These are phyloP conservation scores for Vigna trinervia DNA, from an alignment of 306 rosid genomes.

Conservation along the genomic window DNA sequence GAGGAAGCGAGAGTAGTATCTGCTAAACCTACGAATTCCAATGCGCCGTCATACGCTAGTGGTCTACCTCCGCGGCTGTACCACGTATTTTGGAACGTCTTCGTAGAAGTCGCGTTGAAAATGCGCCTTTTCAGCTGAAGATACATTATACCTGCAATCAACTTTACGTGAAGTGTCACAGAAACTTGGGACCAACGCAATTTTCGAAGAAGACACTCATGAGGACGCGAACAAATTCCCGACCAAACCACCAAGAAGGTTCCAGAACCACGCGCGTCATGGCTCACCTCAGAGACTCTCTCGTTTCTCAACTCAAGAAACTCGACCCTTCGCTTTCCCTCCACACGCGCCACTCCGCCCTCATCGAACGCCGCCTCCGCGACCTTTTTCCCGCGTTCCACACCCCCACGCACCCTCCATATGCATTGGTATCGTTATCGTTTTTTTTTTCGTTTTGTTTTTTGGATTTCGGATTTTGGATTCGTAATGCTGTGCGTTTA, in stretches of 20 bases:
- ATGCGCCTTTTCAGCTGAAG: too few relatives aligned
- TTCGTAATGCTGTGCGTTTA: not conserved
- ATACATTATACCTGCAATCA: too few relatives aligned
- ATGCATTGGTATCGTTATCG: constrained; percentile 37
- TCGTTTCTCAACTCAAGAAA: constrained; percentile 25
- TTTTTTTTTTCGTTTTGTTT: not conserved
- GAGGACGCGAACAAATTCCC: not conserved
- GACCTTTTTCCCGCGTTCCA: constrained; percentile 28
- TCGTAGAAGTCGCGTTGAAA: too few relatives aligned
- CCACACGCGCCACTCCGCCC: not conserved
- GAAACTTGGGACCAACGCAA: not conserved
- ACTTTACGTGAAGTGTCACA: too few relatives aligned
- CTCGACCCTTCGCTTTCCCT: constrained; percentile 12
- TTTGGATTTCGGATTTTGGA: not conserved
- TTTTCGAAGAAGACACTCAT: not conserved
- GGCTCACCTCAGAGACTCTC: not conserved
- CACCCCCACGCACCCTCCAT: constrained; percentile 54
- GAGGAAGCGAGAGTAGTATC: too few relatives aligned
- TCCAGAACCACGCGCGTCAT: constrained; percentile 16
- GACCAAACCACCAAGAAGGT: not conserved
- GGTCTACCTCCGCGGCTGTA: too few relatives aligned
- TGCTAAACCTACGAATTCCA: too few relatives aligned
- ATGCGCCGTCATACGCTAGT: too few relatives aligned
- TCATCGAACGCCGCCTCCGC: constrained; percentile 32
- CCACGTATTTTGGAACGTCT: not conserved